These are phyloP conservation scores for Podila horticola DNA, from an alignment of 192 early-diverging fungal genomes.

Conservation along the genomic window DNA sequence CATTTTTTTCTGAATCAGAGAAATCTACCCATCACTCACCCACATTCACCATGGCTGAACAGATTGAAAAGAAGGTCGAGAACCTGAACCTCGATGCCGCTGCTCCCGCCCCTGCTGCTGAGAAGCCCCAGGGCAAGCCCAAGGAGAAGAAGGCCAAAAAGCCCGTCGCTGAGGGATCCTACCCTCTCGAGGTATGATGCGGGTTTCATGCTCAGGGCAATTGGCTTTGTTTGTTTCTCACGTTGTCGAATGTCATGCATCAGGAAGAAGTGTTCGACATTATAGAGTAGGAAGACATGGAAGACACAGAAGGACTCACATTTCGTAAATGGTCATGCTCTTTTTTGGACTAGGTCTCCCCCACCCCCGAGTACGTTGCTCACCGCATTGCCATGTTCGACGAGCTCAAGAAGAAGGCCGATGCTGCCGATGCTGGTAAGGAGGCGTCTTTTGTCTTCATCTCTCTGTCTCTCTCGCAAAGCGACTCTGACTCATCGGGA, in stretches of 20 bases:
- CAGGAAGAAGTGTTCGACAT: too few relatives aligned
- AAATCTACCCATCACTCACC: constrained; percentile 7
- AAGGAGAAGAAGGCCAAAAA: constrained; percentile 61
- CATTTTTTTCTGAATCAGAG: background rate
- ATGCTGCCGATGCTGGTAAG: constrained; percentile 71
- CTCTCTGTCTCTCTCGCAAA: background rate
- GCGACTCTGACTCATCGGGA: background rate
- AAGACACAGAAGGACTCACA: background rate
- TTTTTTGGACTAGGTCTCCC: constrained; percentile 57
- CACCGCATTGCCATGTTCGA: constrained; percentile 88
- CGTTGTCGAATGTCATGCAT: background rate
- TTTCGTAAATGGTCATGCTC: background rate
- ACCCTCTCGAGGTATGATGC: constrained; percentile 52
- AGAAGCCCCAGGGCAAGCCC: constrained; percentile 55
- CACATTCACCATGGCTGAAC: constrained; percentile 40
- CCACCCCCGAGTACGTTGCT: constrained; percentile 79
- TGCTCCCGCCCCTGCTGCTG: constrained; percentile 21
- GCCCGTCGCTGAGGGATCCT: constrained; percentile 44
- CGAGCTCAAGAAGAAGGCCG: constrained; percentile 69
- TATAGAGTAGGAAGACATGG: background rate
- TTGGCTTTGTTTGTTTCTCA: background rate
- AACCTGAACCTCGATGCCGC: constrained; percentile 40
- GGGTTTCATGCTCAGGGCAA: background rate
- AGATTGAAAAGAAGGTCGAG: constrained; percentile 51
- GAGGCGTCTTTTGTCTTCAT: background rate